Conservation (phyloP, 2,329 filamentous ascomycete genomes). For the Pleurostoma richardsiae region DNA sequence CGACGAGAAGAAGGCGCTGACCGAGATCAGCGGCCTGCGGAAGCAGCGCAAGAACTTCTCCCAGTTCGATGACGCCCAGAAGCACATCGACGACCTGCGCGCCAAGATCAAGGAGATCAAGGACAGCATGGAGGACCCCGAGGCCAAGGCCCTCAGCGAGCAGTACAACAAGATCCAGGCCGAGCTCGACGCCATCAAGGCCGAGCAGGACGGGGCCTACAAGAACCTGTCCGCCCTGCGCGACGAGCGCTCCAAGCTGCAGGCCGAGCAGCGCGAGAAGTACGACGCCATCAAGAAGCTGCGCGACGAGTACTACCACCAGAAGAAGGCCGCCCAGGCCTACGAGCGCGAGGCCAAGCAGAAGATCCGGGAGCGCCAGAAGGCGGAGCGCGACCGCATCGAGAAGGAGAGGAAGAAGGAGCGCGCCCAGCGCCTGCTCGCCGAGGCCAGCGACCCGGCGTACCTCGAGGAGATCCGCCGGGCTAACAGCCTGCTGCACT, state of each 20-base stretch:
- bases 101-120: conserved; percentile 83
- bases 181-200: conserved; percentile 86
- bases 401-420: conserved; percentile 70
- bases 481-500: conserved; percentile 80
- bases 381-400: conserved; percentile 72
- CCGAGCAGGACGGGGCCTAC: conserved; percentile 85
- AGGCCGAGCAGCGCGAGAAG: conserved; percentile 82
- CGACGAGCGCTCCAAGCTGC: conserved; percentile 79
- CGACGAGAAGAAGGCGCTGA: conserved; percentile 91
- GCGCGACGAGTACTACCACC: conserved; percentile 83
- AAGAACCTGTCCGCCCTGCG: conserved; percentile 80
- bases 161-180: conserved; percentile 80
- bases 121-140: conserved; percentile 86
- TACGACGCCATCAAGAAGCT: conserved; percentile 76
- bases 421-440: conserved; percentile 69
- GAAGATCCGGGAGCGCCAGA: conserved; percentile 69
- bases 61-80: conserved; percentile 78
- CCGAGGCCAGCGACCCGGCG: conserved; percentile 78
- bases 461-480: conserved; percentile 91
- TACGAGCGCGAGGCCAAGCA: conserved; percentile 82
- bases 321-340: conserved; percentile 75
- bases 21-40: conserved; percentile 75
- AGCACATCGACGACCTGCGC: conserved; percentile 83
- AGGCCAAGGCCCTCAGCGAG: conserved; percentile 81
- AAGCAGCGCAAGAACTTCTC: conserved; percentile 91